Conservation (phyloP, 2,329 filamentous ascomycete species). For the Anisogramma anomala region DNA sequence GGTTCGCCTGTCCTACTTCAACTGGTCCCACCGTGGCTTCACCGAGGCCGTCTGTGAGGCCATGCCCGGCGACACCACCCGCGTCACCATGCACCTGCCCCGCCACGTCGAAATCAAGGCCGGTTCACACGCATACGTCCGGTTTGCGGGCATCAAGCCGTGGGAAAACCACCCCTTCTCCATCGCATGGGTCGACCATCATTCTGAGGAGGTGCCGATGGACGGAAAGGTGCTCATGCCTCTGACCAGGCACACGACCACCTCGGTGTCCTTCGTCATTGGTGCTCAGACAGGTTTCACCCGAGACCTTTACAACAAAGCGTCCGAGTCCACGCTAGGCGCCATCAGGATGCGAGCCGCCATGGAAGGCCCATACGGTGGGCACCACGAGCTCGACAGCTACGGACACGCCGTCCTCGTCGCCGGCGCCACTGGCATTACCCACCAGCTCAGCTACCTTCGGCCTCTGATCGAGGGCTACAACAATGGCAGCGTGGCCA, state of each 20-base stretch:
- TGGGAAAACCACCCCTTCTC: slow-evolving; percentile 74
- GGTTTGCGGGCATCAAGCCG: slow-evolving; percentile 51
- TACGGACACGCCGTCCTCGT: slow-evolving; percentile 89
- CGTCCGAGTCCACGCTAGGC: slow-evolving; percentile 38
- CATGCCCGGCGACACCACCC: slow-evolving; percentile 56
- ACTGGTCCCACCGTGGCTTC: slow-evolving; percentile 46
- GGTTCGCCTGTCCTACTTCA: slow-evolving; percentile 51
- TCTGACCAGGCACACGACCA: slow-evolving; percentile 27
- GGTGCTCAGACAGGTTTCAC: slow-evolving; percentile 85
- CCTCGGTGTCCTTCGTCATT: slow-evolving; percentile 67
- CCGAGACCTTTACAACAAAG: slow-evolving; percentile 63
- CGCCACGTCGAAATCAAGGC: slow-evolving; percentile 54
- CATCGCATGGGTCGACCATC: slow-evolving; percentile 59
- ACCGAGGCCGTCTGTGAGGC: slow-evolving; percentile 57
- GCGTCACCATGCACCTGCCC: slow-evolving; percentile 59
- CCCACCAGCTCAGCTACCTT: slow-evolving; percentile 84
- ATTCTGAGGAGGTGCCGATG: slow-evolving; percentile 27
- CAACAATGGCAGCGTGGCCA: slow-evolving; percentile 61
- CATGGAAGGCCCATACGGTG: slow-evolving; percentile 82
- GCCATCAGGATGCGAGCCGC: slow-evolving; percentile 57
- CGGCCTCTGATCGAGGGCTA: slow-evolving; percentile 62
- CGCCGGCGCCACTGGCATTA: slow-evolving; percentile 88
- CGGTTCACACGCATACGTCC: slow-evolving; percentile 65
- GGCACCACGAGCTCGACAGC: slow-evolving; percentile 74
- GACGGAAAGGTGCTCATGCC: slow-evolving; percentile 29